Evolutionary conservation across 208 protist genomes (phyloP).

Genomic region (Acanthamoeba healyi): DNA sequence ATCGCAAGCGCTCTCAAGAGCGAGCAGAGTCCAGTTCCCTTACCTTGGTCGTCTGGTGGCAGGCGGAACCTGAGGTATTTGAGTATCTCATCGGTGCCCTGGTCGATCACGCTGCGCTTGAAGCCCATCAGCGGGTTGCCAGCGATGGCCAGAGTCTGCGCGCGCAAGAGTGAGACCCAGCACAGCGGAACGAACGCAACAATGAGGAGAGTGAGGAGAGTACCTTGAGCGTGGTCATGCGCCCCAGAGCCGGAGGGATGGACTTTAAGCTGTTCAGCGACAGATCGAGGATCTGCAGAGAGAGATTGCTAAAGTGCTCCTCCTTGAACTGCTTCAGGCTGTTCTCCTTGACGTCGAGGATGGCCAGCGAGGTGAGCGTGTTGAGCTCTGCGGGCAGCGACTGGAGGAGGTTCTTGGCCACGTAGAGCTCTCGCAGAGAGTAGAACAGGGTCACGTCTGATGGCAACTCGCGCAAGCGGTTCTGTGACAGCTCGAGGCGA

Average conservation of each 20-base stretch:
- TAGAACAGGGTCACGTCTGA: background rate
- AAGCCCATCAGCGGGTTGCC: slow-evolving; percentile 35
- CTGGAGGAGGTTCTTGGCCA: background rate
- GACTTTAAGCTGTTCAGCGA: background rate
- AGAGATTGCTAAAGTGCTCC: background rate
- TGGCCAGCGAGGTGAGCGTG: background rate
- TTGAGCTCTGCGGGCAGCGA: slow-evolving; percentile 21
- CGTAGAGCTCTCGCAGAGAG: slow-evolving; percentile 26
- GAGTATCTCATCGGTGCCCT: slow-evolving; percentile 8
- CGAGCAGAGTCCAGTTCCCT: no score
- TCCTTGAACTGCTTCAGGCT: background rate
- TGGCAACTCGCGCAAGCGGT: background rate
- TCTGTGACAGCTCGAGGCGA: background rate
- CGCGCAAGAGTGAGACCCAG: background rate
- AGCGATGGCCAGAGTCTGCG: slow-evolving; percentile 7
- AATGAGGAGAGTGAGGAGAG: background rate
- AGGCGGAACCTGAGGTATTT: background rate
- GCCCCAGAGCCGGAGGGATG: background rate
- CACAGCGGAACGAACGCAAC: background rate
- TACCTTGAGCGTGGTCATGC: slow-evolving; percentile 19
- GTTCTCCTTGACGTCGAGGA: slow-evolving; percentile 63
- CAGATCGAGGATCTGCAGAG: slow-evolving; percentile 4
- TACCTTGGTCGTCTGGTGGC: background rate
- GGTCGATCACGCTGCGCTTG: slow-evolving; percentile 4
- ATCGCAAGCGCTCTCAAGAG: no score